Percentiles rank a stretch among this genome's conserved stretches.
These are phyloP conservation scores for Blastobotrys niveus DNA, from an alignment of 1,139 yeast species.

Conservation along the genomic window DNA sequence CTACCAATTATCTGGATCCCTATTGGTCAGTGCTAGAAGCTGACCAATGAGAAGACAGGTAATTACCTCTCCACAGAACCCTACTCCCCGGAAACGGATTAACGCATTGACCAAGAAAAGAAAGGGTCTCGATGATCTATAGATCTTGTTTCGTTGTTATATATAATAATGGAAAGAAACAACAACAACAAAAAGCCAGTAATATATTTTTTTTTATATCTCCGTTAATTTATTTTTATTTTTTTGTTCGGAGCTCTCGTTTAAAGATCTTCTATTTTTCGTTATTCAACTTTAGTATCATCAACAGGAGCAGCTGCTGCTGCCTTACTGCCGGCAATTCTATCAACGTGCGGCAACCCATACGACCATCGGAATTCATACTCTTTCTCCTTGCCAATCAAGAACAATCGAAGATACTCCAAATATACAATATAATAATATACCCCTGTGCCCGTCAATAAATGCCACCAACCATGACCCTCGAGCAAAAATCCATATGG, in stretches of 20 bases:
- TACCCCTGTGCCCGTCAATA: conserved; percentile 77
- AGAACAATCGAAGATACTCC: conserved; percentile 62
- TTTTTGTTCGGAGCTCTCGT: not conserved
- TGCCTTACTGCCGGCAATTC: not conserved
- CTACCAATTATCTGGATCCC: too few species aligned
- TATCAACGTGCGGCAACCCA: conserved; percentile 40
- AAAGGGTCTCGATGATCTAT: too few species aligned
- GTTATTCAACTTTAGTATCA: too few species aligned
- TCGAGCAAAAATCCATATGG: conserved; percentile 86
- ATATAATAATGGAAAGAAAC: not conserved
- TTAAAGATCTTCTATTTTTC: too few species aligned
- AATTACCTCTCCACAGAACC: too few species aligned
- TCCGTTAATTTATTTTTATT: not conserved
- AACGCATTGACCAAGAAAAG: too few species aligned
- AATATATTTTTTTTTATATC: too few species aligned
- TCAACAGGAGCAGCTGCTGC: not conserved
- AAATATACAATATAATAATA: conserved; percentile 56
- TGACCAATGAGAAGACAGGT: too few species aligned
- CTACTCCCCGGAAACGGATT: too few species aligned
- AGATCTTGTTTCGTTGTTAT: too few species aligned
- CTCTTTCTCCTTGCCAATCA: conserved; percentile 47
- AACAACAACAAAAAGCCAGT: not conserved
- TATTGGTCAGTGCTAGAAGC: too few species aligned
- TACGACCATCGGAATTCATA: conserved; percentile 50
- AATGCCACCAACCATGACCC: conserved; percentile 99